Conservation (phyloP, 768 basidiomycete genomes). For the Pulveroboletus sp. region DNA sequence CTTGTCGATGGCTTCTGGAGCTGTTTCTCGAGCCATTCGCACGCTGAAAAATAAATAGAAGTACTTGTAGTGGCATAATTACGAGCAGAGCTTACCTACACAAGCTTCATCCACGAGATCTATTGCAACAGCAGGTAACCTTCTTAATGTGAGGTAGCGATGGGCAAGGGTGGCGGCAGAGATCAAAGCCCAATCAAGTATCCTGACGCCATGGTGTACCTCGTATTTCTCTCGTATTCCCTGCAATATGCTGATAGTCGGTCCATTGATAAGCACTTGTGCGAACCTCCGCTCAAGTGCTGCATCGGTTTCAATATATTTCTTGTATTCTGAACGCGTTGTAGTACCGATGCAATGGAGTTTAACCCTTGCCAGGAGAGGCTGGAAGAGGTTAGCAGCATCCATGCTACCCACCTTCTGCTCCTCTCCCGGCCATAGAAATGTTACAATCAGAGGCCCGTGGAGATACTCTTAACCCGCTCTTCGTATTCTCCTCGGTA, state of each 20-base stretch:
- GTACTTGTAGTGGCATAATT: neutral
- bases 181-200: slow-evolving; percentile 84
- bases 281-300: slow-evolving; percentile 90
- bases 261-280: slow-evolving; percentile 91
- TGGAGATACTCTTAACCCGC: slow-evolving; percentile 83
- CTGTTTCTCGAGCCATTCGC: slow-evolving; percentile 89
- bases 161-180: slow-evolving; percentile 87
- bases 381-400: slow-evolving; percentile 89
- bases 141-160: slow-evolving; percentile 81
- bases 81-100: slow-evolving; percentile 49
- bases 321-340: slow-evolving; percentile 86
- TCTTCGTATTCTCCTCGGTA: slow-evolving; percentile 98
- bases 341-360: slow-evolving; percentile 81
- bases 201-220: slow-evolving; percentile 86
- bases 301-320: slow-evolving; percentile 90
- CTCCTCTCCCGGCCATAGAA: slow-evolving; percentile 79
- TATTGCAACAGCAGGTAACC: slow-evolving; percentile 82
- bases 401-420: slow-evolving; percentile 90
- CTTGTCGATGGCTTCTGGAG: slow-evolving; percentile 90
- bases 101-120: slow-evolving; percentile 92
- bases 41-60: slow-evolving; percentile 42
- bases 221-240: slow-evolving; percentile 94
- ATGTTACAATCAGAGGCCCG: slow-evolving; percentile 95
- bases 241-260: slow-evolving; percentile 89
- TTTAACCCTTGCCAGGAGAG: slow-evolving; percentile 85